Evolutionary conservation across 208 protist genomes (phyloP), one percentile per base, ranked within the genome.

Genomic region (Crithidia sp.): DNA sequence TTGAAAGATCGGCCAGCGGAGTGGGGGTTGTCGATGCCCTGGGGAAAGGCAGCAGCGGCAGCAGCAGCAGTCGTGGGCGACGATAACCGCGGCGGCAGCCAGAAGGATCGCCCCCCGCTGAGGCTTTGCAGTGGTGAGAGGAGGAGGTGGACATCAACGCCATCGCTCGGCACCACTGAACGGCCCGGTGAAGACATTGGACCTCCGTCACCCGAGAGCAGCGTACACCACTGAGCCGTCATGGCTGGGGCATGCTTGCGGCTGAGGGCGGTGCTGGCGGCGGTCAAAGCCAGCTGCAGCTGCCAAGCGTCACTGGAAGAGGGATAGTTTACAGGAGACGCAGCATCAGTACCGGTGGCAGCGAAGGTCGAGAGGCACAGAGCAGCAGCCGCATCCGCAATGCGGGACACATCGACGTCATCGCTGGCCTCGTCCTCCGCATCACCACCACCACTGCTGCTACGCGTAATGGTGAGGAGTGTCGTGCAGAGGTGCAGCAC

Each of bases 401-500:
- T 50, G 10, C 50, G 52, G 50, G 2, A 47, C 13, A 56, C 57
- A 2, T 70, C 40, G 12, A 19, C 43, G 40, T 17, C 16, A 37
- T 50, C 52, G 53, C 14, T 1, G 37, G 5, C 8, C 14, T 7
- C 36, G n/a, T 47, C 13, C 39, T 41, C 43, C 39, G 10, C 43
- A 10, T 19, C 28, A 28, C 28, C 28, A 28, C 28, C 28, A 28
- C 36, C 0, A 17, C 8, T 49, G 12, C 12, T 7, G 28, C 4
- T 2, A 37, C 0, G 36, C 2, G 56, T 10, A 40, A 49, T 49
- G 4, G 6, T 56, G 19, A 79, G 62, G 3, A 79, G 67, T 4
- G 60, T 14, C 47, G 19, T 66, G 63, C 67, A 74, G 13, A 79
- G 59, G 0, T 55, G 67, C 67, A 79, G 55, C 49, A 79, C 74